A percentile compares a stretch with the other conserved stretches of the same genome.
These are phyloP conservation scores for Bacidia rubella DNA, from an alignment of 495 filamentous ascomycete species.

Conservation along the genomic window DNA sequence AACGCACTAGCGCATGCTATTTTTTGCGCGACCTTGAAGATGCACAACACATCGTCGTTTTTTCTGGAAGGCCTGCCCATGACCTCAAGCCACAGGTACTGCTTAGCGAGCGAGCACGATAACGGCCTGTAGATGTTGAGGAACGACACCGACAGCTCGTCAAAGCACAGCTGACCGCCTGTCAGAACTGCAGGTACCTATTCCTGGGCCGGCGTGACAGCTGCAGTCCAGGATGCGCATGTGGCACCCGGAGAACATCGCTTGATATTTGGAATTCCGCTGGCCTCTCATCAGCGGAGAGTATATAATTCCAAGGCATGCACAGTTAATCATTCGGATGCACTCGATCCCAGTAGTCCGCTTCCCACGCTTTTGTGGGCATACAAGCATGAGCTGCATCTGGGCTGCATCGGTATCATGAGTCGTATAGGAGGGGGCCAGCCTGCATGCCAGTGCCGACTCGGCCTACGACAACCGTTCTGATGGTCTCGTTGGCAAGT, in stretches of 20 bases:
- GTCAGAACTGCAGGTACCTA: conserved; percentile 6
- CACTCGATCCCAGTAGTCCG: background rate
- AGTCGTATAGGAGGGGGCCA: background rate
- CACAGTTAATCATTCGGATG: background rate
- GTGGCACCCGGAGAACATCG: conserved; percentile 3
- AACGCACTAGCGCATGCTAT: conserved; percentile 2
- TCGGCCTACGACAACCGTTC: background rate
- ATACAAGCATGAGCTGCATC: background rate
- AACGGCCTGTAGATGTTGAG: background rate
- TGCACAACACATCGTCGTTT: conserved; percentile 1
- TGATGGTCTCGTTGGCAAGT: background rate
- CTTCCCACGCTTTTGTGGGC: background rate
- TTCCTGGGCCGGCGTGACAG: background rate
- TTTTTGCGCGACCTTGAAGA: conserved; percentile 1
- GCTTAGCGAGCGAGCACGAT: background rate
- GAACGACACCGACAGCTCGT: background rate
- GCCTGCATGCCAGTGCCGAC: background rate
- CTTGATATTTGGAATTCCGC: background rate
- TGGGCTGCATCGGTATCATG: background rate
- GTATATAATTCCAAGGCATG: background rate
- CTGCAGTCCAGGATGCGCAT: background rate
- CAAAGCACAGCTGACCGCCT: conserved; percentile 6
- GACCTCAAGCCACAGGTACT: background rate
- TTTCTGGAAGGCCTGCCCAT: background rate
- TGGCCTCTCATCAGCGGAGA: background rate